Evolutionary conservation across 2,329 filamentous ascomycete species (phyloP).

Genomic region (Penicillium corylophilum): DNA sequence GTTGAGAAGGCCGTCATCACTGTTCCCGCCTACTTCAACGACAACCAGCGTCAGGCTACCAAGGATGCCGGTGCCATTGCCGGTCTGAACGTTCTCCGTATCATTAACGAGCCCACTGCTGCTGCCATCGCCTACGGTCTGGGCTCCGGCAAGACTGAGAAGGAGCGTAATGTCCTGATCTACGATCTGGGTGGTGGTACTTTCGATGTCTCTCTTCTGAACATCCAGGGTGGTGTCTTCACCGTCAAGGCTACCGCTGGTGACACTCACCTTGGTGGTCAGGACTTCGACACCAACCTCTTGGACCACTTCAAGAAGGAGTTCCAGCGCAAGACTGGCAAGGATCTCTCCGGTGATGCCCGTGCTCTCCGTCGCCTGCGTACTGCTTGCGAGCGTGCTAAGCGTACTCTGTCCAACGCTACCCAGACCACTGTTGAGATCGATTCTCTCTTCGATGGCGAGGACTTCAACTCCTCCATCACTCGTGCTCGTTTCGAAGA

Average conservation of each 20-base stretch:
- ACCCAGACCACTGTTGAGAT: conserved; percentile 98
- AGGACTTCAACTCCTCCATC: conserved; percentile 96
- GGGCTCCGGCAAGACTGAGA: conserved; percentile 87
- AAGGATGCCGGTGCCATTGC: conserved; percentile 98
- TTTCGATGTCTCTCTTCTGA: conserved; percentile 98
- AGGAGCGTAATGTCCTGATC: conserved; percentile 98
- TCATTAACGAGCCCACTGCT: conserved; percentile 99
- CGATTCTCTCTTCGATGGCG: conserved; percentile 95
- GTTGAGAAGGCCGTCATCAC: conserved; percentile 99
- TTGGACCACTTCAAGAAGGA: conserved; percentile 97
- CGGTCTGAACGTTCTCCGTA: conserved; percentile 97
- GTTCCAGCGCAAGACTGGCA: conserved; percentile 78
- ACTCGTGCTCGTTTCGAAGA: conserved; percentile 99
- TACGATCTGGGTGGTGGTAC: conserved; percentile 99
- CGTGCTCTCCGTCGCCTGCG: conserved; percentile 93
- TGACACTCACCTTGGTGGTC: conserved; percentile 93
- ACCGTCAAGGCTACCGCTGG: conserved; percentile 97
- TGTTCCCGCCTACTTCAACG: conserved; percentile 99
- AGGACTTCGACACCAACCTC: conserved; percentile 95
- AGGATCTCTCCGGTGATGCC: conserved; percentile 76
- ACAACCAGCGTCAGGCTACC: conserved; percentile 99
- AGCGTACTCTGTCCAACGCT: conserved; percentile 96
- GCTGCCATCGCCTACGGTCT: conserved; percentile 98
- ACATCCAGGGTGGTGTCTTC: conserved; percentile 99
- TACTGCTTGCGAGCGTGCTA: conserved; percentile 98